Evolutionary conservation across 768 basidiomycete species (phyloP), one percentile per base, ranked within the genome.

Genomic region (Leucosporidium creatinivorum): DNA sequence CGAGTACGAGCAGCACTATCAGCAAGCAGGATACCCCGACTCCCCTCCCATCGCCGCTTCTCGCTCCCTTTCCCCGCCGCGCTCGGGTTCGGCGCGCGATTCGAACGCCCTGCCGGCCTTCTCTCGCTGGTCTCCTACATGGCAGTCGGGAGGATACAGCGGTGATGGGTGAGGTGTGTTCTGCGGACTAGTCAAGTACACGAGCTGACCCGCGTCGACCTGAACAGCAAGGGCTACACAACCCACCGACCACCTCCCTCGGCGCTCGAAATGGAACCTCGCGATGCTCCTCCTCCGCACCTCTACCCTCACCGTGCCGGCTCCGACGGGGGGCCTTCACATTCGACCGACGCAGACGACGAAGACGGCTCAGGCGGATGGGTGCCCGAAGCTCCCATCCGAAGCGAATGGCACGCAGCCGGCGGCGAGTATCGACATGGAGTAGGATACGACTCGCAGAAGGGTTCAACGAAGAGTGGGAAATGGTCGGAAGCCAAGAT

Each of bases 41-140:
- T 51, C 9, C 17, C 50, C 50, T 51, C 50, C 50, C 23, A 51
- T 51, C 50, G 23, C 8, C 50, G 50, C 21, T 23, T 23, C 50
- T 51, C 50, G 50, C 50, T 51, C 25, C 50, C 21, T 23, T 13
- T 26, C 25, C 50, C 50, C 50, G 17, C 50, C 23, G 13, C 50
- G 9, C 50, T 23, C 50, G 19, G 49, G 49, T 26, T 26, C 52
- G 17, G 17, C 52, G 52, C 52, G 15, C 26, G 52, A 54, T 54
- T n/a, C 52, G 19, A 54, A 21, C 28, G 62, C 44, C 28, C 62
- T 63, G 10, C 62, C 62, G 28, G 62, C 54, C 12, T 63, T 63
- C 30, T 56, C 54, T 1, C 54, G 55, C 7, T 63, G 62, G 62
- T 31, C 19, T 18, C 62, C 54, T 9, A 63, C 62, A 26, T 63